Evolutionary conservation across 768 basidiomycete species (phyloP), one percentile per base, ranked within the genome.

Genomic region (Xerocomellus intermedius): DNA sequence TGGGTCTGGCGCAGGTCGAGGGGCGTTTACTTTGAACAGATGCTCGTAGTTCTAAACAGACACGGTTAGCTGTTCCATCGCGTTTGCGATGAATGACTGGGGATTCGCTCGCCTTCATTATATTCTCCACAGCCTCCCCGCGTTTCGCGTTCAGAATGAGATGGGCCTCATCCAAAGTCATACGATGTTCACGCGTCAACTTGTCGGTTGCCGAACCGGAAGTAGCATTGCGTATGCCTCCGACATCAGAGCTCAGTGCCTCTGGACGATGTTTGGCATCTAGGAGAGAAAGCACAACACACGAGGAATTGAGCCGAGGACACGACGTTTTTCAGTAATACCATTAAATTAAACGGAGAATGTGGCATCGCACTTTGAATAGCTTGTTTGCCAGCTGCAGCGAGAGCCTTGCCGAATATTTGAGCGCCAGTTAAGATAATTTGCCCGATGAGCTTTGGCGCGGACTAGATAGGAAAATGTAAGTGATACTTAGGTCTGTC

Each of bases 131-230:
- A 0, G 76, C 64, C 22, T 91, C 88, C 21, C 80, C 88, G 36
- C 82, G 82, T 71, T 93, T 95, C 21, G 83, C 75, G 70, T 99
- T 98, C 58, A 99, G 75, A 65, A 99, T 94, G 55, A 97, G 75
- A 64, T 87, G 87, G 19, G 96, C 97, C 75, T 99, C 97, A 62
- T 98, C 95, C 62, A 96, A 64, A 8, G 93, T 94, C 94, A 99
- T 95, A 48, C 87, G 85, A 65, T 94, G 85, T 59, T 90, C 83
- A 60, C 87, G 82, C 49, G 91, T 93, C 37, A 97, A 75, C 65
- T 82, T 84, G 78, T 94, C 92, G 12, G 89, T 90, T 8, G 78
- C 60, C 24, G 89, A 90, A n/a, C 80, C 81, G 14, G 89, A 85
- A 13, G 77, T 89, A 17, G 91, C 89, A 47, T 87, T 76, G 38